phyloP scores from a whole-genome alignment of 2,329 filamentous ascomycete species.

The Penicillium italicum region DNA sequence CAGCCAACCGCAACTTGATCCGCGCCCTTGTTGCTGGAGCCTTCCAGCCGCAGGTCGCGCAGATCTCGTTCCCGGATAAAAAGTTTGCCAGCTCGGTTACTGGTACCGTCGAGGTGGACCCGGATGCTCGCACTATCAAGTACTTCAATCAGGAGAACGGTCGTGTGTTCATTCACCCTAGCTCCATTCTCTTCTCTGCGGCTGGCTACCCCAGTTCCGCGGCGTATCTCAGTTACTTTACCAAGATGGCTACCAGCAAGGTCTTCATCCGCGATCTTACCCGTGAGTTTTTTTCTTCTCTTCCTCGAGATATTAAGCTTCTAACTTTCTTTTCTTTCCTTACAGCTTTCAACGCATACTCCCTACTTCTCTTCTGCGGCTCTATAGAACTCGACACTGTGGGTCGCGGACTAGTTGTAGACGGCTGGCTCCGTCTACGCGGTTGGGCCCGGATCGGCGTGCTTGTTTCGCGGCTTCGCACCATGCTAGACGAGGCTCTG shows the following conservation, averaged over 20 bases:
- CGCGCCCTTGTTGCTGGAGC: conserved; percentile 69
- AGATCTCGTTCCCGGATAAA: conserved; percentile 91
- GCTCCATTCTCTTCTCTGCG: conserved; percentile 77
- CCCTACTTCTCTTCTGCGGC: conserved; percentile 82
- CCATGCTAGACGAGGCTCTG: conserved; percentile 82
- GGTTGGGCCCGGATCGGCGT: conserved; percentile 97
- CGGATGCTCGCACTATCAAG: conserved; percentile 85
- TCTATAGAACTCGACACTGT: conserved; percentile 80
- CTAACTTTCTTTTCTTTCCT: conserved; percentile 2
- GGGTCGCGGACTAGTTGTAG: conserved; percentile 80
- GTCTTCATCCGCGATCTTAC: conserved; percentile 89
- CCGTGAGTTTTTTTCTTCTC: conserved; percentile 54
- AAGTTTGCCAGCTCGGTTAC: conserved; percentile 86
- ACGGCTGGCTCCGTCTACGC: conserved; percentile 80
- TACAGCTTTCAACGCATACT: conserved; percentile 76
- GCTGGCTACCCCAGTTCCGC: conserved; percentile 73
- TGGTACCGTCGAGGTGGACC: conserved; percentile 87
- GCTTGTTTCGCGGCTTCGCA: conserved; percentile 73
- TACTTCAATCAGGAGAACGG: conserved; percentile 85
- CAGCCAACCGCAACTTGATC: conserved; percentile 51
- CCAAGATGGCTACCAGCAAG: conserved; percentile 86
- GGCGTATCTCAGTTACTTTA: conserved; percentile 83
- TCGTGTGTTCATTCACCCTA: conserved; percentile 88
- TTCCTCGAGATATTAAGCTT: not conserved
- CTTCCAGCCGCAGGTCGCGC: conserved; percentile 80